These are phyloP conservation scores for Bacidia rubella DNA, from an alignment of 495 filamentous ascomycete genomes.

Conservation along the genomic window DNA sequence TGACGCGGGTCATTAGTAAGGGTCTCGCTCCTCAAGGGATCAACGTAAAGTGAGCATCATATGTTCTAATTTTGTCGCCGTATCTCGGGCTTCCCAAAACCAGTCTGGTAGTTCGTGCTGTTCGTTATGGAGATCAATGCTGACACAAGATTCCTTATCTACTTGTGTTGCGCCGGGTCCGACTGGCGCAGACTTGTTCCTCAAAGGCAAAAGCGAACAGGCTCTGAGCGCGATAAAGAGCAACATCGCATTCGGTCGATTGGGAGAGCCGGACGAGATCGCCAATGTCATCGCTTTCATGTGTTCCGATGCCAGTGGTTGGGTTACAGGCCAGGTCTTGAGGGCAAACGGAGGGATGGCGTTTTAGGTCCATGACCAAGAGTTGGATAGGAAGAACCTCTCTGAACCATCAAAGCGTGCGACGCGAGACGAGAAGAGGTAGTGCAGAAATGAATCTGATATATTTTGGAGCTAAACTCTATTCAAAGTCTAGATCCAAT, in stretches of 20 bases:
- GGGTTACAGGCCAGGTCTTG: constrained; percentile 51
- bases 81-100: too few relatives aligned
- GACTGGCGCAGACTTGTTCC: constrained; percentile 53
- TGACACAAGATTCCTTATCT: too few relatives aligned
- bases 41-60: too few relatives aligned
- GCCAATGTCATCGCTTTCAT: constrained; percentile 44
- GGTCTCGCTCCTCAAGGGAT: constrained; percentile 49
- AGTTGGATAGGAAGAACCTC: too few relatives aligned
- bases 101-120: too few relatives aligned
- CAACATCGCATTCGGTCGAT: constrained; percentile 39
- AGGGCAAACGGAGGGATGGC: constrained; percentile 9
- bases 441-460: too few relatives aligned
- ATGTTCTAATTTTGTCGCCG: too few relatives aligned
- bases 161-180: constrained; percentile 50
- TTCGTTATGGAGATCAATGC: too few relatives aligned
- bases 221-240: constrained; percentile 38
- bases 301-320: constrained; percentile 34
- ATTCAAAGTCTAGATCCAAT: too few relatives aligned
- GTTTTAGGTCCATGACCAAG: background rate
- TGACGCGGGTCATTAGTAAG: constrained; percentile 49
- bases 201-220: constrained; percentile 46
- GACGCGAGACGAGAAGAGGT: too few relatives aligned
- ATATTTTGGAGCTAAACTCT: too few relatives aligned
- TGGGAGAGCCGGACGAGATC: constrained; percentile 50
- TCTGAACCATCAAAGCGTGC: too few relatives aligned